These are phyloP conservation scores for Gyrodon lividus DNA, from an alignment of 768 basidiomycete species.

Conservation along the genomic window DNA sequence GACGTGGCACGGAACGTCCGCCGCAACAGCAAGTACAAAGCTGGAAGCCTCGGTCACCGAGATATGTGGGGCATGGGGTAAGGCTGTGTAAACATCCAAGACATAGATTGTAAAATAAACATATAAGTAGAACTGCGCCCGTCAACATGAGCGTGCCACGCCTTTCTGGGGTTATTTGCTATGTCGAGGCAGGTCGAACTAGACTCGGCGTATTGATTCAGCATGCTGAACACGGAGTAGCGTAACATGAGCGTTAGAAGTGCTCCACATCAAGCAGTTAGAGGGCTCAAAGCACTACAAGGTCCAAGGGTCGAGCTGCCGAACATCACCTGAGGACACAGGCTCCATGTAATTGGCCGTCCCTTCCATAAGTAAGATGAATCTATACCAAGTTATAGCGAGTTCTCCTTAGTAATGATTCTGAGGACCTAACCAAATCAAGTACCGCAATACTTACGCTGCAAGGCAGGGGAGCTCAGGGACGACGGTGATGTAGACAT, in stretches of 20 bases:
- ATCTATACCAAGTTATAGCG: not conserved
- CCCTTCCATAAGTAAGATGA: not conserved
- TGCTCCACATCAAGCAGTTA: too few species aligned
- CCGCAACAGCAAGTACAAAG: conserved; percentile 20
- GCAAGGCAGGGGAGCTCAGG: conserved; percentile 5
- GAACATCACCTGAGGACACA: not conserved
- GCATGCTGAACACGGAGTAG: not conserved
- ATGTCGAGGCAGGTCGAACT: not conserved
- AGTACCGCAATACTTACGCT: not conserved
- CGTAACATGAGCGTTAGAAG: too few species aligned
- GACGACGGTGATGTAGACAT: conserved; percentile 5
- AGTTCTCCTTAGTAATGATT: not conserved
- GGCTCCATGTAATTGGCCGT: not conserved
- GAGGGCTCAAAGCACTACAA: not conserved
- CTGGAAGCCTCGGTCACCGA: conserved; percentile 18
- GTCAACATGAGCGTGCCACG: not conserved
- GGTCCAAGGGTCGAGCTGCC: not conserved
- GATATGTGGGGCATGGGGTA: conserved; percentile 27
- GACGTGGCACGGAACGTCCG: conserved; percentile 1
- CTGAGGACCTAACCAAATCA: not conserved
- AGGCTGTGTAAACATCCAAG: conserved; percentile 17
- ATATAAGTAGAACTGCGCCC: conserved; percentile 2
- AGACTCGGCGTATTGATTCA: not conserved
- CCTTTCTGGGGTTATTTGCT: not conserved
- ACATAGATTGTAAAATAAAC: not conserved